Percentiles rank a stretch among this genome's conserved stretches.
Evolutionary conservation across 495 filamentous ascomycete species (phyloP).

Genomic region (Tuber aestivum): DNA sequence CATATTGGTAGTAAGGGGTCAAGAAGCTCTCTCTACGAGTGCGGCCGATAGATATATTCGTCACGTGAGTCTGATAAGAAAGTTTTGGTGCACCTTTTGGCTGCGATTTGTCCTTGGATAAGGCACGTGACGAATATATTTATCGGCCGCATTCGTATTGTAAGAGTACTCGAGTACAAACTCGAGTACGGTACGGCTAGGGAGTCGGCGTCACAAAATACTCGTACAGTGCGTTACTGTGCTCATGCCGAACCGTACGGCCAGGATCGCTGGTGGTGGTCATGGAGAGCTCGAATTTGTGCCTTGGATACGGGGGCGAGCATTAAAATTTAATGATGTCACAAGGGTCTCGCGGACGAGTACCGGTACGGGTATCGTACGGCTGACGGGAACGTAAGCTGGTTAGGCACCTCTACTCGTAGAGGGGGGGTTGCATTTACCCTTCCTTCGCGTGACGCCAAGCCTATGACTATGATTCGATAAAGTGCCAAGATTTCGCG

Average conservation of each 20-base stretch:
- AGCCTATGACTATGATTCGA: constrained; percentile 8
- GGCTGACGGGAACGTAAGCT: background rate
- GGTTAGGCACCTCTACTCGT: background rate
- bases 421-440: background rate
- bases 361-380: too few relatives aligned
- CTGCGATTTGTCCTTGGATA: too few relatives aligned
- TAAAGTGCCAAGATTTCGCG: constrained; percentile 37
- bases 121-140: too few relatives aligned
- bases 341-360: background rate
- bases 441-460: background rate
- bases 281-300: background rate
- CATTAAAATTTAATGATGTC: background rate
- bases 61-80: too few relatives aligned
- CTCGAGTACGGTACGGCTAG: too few relatives aligned
- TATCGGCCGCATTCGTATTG: too few relatives aligned
- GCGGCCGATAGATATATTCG: too few relatives aligned
- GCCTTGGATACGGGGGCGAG: background rate
- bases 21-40: background rate
- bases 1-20: background rate
- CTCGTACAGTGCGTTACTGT: background rate
- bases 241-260: background rate
- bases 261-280: background rate
- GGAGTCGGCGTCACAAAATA: background rate
- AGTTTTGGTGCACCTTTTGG: too few relatives aligned
- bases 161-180: too few relatives aligned